Conservation (phyloP, 1,139 yeast genomes). For the Taiozyma onychis region DNA sequence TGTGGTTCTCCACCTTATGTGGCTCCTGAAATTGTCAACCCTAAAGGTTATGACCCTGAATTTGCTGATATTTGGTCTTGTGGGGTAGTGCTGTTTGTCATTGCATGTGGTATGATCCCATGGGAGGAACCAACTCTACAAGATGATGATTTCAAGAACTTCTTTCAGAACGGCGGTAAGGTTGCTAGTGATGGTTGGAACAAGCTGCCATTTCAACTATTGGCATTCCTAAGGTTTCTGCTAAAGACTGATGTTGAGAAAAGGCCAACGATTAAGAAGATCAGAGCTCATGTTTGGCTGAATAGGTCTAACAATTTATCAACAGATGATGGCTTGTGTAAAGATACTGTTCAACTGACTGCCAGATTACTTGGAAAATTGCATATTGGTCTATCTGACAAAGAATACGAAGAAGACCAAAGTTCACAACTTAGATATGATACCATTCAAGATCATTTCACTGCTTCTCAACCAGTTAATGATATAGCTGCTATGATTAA, state of each 20-base stretch:
- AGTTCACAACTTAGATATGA: constrained; percentile 15
- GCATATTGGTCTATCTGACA: constrained; percentile 42
- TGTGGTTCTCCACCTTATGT: constrained; percentile 70
- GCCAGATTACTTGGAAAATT: constrained; percentile 38
- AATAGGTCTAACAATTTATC: constrained; percentile 35
- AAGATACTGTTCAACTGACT: constrained; percentile 41
- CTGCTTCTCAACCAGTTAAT: constrained; percentile 30
- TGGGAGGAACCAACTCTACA: constrained; percentile 55
- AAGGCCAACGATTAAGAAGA: constrained; percentile 35
- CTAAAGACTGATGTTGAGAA: constrained; percentile 40
- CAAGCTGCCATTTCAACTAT: constrained; percentile 38
- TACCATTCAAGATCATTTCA: constrained; percentile 13
- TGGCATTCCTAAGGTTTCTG: constrained; percentile 46
- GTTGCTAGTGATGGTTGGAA: constrained; percentile 46
- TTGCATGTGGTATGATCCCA: constrained; percentile 57
- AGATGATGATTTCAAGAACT: constrained; percentile 43
- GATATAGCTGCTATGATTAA: constrained; percentile 31
- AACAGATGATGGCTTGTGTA: constrained; percentile 40
- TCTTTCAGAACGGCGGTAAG: constrained; percentile 38
- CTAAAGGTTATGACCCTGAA: constrained; percentile 44
- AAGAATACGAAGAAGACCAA: constrained; percentile 15
- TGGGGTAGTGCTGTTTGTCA: constrained; percentile 54
- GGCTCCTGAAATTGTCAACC: constrained; percentile 60
- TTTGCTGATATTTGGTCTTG: constrained; percentile 59
- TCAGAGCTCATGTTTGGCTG: constrained; percentile 50